Base-by-base conservation (phyloP, 306 rosid species). In the Quercus aquifolioides region DNA sequence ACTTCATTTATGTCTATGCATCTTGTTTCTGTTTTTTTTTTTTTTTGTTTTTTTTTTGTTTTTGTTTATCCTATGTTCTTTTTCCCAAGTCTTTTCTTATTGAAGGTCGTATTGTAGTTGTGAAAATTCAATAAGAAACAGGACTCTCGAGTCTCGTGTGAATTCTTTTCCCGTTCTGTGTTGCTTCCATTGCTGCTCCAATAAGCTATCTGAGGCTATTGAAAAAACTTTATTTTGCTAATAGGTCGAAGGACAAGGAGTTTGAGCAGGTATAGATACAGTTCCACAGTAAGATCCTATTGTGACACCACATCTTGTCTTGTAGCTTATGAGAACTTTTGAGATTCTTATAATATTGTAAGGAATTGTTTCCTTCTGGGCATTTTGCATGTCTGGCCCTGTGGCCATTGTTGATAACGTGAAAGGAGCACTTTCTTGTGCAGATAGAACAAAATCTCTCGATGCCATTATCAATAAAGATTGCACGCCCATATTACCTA, bases 341-440 rank as follows among this genome's bases (percentile, higher is more conserved):
- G 75, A 80, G 71, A 69, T 76, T 63, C 75, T 78, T 84, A 38
- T 79, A 83, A 79, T 80, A 79, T 82, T 80, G 49, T 81, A 83
- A 85, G 88, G 88, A 81, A 79, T 55, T 54, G 79, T 76, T 80
- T 78, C 77, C 86, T 86, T 87, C 85, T 79, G 84, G 78, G 76
- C 88, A 87, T 92, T 91, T 82, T 95, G 98, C 96, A 95, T 95
- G 99, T 95, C 99, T 95, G 90, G 90, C 97, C 91, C 87, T 81
- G 98, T 76, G 93, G 94, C 92, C 91, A 86, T 78, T 71, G 91
- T 67, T 85, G 94, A 67, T 78, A 87, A 74, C 55, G 84, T 79
- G 85, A 92, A 79, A 80, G 91, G 87, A 88, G 85, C 84, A 79
- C 81, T 73, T 83, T 59, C 87, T 74, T 78, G 56, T 86, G 84